Conservation (phyloP, 441 rosid species). For the Eutrema salsugineum region DNA sequence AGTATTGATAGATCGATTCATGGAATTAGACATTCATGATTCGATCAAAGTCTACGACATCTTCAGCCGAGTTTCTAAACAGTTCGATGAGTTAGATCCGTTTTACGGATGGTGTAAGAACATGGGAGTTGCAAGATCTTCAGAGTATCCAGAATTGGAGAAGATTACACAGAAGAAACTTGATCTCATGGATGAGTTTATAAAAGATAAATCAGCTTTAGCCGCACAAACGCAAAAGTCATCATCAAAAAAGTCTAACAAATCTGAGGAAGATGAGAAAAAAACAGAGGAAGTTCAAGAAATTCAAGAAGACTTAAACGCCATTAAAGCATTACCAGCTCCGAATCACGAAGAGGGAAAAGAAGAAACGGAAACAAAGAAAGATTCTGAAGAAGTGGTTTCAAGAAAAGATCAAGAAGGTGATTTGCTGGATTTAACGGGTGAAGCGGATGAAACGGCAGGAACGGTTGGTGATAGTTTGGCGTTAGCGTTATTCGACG, state of each 20-base stretch:
- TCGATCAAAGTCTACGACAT: constrained; percentile 58
- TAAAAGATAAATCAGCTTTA: constrained; percentile 53
- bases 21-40: constrained; percentile 58
- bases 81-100: constrained; percentile 59
- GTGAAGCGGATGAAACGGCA: constrained; percentile 39
- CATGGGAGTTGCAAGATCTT: constrained; percentile 63
- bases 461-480: constrained; percentile 39
- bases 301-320: constrained; percentile 41
- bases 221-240: constrained; percentile 25
- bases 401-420: constrained; percentile 28
- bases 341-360: constrained; percentile 32
- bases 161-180: constrained; percentile 67
- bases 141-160: constrained; percentile 77
- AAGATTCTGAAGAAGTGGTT: constrained; percentile 20
- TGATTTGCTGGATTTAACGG: constrained; percentile 56
- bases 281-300: constrained; percentile 20
- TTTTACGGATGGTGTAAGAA: constrained; percentile 69
- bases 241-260: constrained; percentile 5
- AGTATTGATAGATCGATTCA: constrained; percentile 69
- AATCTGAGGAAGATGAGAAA: constrained; percentile 24
- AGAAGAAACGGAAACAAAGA: constrained; percentile 12
- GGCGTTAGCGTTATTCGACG: constrained; percentile 64
- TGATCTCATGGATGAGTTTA: constrained; percentile 70
- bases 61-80: constrained; percentile 54
- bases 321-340: constrained; percentile 49